Base-by-base conservation (phyloP, 2,329 filamentous ascomycete genomes). In the Botrytis aclada region DNA sequence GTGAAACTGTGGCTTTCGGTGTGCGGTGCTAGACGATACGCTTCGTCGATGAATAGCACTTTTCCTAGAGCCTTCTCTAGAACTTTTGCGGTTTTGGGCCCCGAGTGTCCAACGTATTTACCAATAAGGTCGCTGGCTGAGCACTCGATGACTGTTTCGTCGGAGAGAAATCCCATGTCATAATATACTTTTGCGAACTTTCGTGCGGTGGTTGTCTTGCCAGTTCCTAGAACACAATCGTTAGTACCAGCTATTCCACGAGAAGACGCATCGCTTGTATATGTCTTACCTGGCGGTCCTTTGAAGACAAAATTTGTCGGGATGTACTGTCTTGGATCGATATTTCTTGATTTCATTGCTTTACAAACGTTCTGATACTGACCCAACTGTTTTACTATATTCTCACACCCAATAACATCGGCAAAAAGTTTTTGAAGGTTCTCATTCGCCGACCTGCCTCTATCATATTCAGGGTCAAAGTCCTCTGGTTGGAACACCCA, bases 141-240 rank as follows among this genome's bases (percentile, higher is more conserved):
- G 60, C 85, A 87, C 69, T 93, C 89, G 0, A 88, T 79, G 0
- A 93, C 89, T n/a, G 89, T 85, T 0, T 84, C 84, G 0, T 83
- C 84, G 0, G 86, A 81, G 0, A 94, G 82, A 41, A 94, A 87
- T 0, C 91, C 90, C 87, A 93, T 88, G 76, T 93, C 89, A 78
- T 92, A 93, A 78, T 88, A 94, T 0, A 94, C 83, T 73, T 92
- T 87, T 9, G 91, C 92, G 86, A 94, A 92, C 75, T 90, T 92
- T n/a, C 85, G 83, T 0, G 92, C 92, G 0, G 86, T 93, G 0
- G 89, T 90, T 0, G 91, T 93, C 16, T 94, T 94, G 0, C 92
- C 92, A 0, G 91, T 93, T 0, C 86, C 86, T 71, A 16, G 22
- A 39, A 70, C 12, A 37, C 2, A 45, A 10, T 22, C 29, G 20